These are phyloP conservation scores for Eleusine coracana DNA, from an alignment of 176 grass and related monocot species.

Conservation along the genomic window DNA sequence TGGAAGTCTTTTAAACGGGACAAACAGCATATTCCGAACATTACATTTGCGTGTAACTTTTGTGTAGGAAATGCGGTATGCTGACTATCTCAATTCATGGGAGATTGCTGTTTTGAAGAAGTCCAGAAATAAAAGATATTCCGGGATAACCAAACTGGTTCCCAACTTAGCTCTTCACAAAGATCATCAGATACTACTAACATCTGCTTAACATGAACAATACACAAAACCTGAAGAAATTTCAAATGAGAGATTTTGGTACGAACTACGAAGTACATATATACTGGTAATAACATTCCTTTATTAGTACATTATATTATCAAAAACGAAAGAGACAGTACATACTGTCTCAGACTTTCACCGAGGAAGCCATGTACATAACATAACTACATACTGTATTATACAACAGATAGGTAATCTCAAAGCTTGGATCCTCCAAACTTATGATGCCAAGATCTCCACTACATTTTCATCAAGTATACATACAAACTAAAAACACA, in stretches of 20 bases:
- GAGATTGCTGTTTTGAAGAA: background rate
- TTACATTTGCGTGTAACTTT: too few species aligned
- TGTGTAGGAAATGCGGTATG: too few species aligned
- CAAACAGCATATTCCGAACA: background rate
- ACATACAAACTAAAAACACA: constrained; percentile 16
- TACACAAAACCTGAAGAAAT: background rate
- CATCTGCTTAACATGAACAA: too few species aligned
- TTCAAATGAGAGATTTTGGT: background rate
- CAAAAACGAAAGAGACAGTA: background rate
- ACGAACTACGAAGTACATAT: background rate
- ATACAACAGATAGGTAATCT: background rate
- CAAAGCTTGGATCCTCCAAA: constrained; percentile 9
- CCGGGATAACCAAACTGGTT: background rate
- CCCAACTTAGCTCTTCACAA: background rate
- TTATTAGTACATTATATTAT: background rate
- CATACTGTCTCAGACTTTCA: background rate
- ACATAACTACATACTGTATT: background rate
- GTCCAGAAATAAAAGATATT: background rate
- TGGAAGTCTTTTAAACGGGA: too few species aligned
- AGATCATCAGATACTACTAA: too few species aligned
- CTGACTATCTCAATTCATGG: background rate
- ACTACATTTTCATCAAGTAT: constrained; percentile 21
- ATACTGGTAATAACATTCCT: background rate
- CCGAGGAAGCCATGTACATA: background rate
- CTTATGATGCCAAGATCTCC: background rate